Base-by-base conservation (phyloP, 208 protist genomes). In the Leishmania gerbilli region DNA sequence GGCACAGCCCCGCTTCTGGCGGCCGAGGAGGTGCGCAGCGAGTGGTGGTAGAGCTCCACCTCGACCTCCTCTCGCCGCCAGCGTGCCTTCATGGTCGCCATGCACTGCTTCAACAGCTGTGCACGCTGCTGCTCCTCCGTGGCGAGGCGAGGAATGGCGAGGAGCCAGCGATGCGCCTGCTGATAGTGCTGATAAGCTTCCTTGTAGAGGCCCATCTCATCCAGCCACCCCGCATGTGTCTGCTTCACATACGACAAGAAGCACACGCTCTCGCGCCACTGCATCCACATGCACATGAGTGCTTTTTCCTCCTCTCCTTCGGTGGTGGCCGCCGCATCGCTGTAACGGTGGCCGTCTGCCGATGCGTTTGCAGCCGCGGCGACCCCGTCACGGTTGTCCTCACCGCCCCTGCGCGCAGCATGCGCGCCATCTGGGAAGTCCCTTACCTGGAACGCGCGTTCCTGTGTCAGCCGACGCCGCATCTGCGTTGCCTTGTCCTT, bases 181-280 rank as follows among this genome's bases (percentile, higher is more conserved):
- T 92, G 86, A 62, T 90, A 92, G 40, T 91, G 84, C 64, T 84
- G 68, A 21, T 88, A 86, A 5, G 93, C 89, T 4, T 82, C 78
- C 77, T 88, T 87, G 72, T 82, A 89, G 40, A 84, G 79, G 3
- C 74, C 74, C 56, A 83, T 65, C 37, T 71, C 80, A 60, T 83
- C 64, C 51, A 96, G 83, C 93, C 93, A 96, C 8, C 80, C 56
- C 17, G 86, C 93, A 78, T 96, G 89, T 47, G 84, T 76, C 72
- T 92, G 85, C 77, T 92, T 84, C 55, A 94, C 81, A 64, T 83
- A 86, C 7, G 91, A 84, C 47, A 96, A 84, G 34, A 96, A 77
- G 79, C 90, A 92, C 51, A 96, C 85, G 5, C 75, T 84, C 53
- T 94, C 90, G 9, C 93, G 91, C 91, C 93, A 95, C 49, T 79